These are phyloP conservation scores for Wickerhamiella kurtzmanii DNA, from an alignment of 805 yeast genomes.

Conservation along the genomic window DNA sequence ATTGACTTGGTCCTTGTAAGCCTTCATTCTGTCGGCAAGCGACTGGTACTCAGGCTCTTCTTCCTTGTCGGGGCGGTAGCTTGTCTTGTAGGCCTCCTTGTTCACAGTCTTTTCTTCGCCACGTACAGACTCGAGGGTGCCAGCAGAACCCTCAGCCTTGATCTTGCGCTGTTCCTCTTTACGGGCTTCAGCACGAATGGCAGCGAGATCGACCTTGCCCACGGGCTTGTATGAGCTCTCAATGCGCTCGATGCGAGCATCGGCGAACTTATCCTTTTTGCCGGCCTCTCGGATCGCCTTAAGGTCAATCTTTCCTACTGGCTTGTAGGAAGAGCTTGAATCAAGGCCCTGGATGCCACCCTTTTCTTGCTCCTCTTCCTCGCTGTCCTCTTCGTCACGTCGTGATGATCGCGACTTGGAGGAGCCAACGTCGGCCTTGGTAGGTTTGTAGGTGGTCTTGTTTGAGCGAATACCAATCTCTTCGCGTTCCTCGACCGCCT, in stretches of 20 bases:
- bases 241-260: conserved; percentile 25
- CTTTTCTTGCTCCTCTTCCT: conserved; percentile 3
- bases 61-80: conserved; percentile 8
- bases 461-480: conserved; percentile 17
- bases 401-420: conserved; percentile 1
- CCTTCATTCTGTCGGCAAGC: conserved; percentile 21
- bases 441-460: conserved; percentile 53
- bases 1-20: conserved; percentile 18
- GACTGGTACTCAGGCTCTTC: conserved; percentile 19
- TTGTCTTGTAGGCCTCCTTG: conserved; percentile 3
- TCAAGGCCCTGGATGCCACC: conserved; percentile 18
- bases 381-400: conserved; percentile 1
- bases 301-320: conserved; percentile 26
- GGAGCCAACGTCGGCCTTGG: conserved; percentile 45
- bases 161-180: conserved; percentile 16
- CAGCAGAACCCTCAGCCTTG: conserved; percentile 6
- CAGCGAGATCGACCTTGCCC: conserved; percentile 44
- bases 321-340: conserved; percentile 23
- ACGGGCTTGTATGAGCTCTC: conserved; percentile 46
- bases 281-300: conserved; percentile 22
- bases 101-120: conserved; percentile 3
- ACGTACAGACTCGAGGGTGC: background rate
- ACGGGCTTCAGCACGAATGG: conserved; percentile 29
- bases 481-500: conserved; percentile 22
- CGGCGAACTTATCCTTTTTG: conserved; percentile 21